phyloP scores from a whole-genome alignment of 1,284 basidiomycete genomes.

The Trichosporon sp. region DNA sequence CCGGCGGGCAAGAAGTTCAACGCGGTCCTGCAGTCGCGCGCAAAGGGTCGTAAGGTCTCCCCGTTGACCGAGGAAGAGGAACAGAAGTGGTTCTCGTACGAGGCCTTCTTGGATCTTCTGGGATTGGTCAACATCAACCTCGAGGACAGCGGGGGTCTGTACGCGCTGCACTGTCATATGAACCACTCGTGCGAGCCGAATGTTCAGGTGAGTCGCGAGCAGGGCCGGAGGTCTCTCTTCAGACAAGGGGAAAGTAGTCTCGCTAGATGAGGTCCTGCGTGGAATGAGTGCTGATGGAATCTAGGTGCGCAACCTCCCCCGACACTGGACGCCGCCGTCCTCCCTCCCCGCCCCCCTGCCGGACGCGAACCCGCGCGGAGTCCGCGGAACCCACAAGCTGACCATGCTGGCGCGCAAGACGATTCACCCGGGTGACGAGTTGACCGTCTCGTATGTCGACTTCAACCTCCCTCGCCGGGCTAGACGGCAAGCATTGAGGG shows the following conservation, averaged over 20 bases:
- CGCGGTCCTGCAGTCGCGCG: conserved; percentile 57
- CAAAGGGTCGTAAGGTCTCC: conserved; percentile 61
- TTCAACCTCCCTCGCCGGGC: conserved; percentile 62
- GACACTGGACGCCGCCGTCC: conserved; percentile 61
- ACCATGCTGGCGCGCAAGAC: conserved; percentile 66
- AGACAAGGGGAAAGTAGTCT: too few relatives aligned
- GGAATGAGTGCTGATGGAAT: conserved; percentile 18
- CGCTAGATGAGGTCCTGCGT: too few relatives aligned
- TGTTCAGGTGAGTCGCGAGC: conserved; percentile 61
- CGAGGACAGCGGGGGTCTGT: conserved; percentile 83
- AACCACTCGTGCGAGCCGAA: conserved; percentile 84
- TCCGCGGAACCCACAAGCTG: conserved; percentile 48
- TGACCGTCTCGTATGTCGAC: conserved; percentile 73
- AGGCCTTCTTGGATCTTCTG: conserved; percentile 71
- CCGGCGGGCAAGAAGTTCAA: conserved; percentile 8
- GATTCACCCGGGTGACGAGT: conserved; percentile 73
- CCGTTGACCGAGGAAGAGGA: conserved; percentile 63
- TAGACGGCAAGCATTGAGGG: conserved; percentile 66
- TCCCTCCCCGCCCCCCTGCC: conserved; percentile 63
- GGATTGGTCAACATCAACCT: conserved; percentile 83
- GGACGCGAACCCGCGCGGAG: conserved; percentile 58
- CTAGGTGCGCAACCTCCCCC: conserved; percentile 51
- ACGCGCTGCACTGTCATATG: conserved; percentile 80
- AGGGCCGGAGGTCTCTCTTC: not conserved
- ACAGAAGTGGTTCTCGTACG: conserved; percentile 69